These are phyloP conservation scores for Fusarium nodosum DNA, from an alignment of 2,329 filamentous ascomycete species.

Conservation along the genomic window DNA sequence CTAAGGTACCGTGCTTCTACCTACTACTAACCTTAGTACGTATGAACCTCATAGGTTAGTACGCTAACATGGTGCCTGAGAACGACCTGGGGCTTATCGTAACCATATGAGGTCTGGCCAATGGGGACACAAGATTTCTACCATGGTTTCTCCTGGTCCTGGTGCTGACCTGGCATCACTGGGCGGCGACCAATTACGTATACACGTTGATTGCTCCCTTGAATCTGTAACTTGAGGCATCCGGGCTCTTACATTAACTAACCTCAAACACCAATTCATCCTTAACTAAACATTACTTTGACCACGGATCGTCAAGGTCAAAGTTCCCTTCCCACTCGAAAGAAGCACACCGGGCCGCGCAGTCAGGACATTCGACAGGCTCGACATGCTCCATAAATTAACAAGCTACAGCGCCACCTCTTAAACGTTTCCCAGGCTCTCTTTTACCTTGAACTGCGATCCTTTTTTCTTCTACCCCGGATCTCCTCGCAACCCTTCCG, in stretches of 20 bases:
- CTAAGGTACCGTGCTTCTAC: constrained; percentile 5
- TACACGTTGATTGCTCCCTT: constrained; percentile 42
- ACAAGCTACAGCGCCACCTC: constrained; percentile 40
- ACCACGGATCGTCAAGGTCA: not conserved
- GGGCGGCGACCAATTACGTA: constrained; percentile 48
- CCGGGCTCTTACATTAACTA: constrained; percentile 26
- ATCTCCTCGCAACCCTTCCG: constrained; percentile 13
- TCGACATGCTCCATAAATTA: constrained; percentile 45
- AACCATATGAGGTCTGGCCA: constrained; percentile 24
- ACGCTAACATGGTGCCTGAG: constrained; percentile 31
- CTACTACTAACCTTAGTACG: not conserved
- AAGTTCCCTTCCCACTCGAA: not conserved
- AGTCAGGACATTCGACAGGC: constrained; percentile 22
- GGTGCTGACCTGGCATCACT: constrained; percentile 48
- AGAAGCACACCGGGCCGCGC: not conserved
- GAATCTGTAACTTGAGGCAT: constrained; percentile 31
- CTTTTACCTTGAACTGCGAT: constrained; percentile 20
- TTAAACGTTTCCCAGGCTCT: constrained; percentile 39
- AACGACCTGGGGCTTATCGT: constrained; percentile 42
- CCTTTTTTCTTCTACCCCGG: constrained; percentile 14
- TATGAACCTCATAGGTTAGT: too few relatives aligned
- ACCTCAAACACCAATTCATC: not conserved
- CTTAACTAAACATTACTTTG: not conserved
- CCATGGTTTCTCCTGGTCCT: constrained; percentile 24
- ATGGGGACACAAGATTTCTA: constrained; percentile 16